Conservation (phyloP, 768 basidiomycete genomes). For the Psilocybe subaeruginosa region DNA sequence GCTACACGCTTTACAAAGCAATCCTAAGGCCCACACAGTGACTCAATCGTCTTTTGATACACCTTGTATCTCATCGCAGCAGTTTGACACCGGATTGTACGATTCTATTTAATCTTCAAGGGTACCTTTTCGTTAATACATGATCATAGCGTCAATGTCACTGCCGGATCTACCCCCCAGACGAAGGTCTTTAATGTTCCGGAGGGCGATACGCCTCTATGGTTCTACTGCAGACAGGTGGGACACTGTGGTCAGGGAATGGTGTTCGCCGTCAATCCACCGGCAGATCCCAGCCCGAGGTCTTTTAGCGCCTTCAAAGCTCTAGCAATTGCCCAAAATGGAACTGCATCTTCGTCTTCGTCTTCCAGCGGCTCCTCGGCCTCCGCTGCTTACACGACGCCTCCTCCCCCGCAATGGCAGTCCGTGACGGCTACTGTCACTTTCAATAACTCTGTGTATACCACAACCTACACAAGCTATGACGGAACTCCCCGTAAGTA, state of each 20-base stretch:
- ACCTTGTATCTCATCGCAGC: constrained; percentile 30
- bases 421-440: constrained; percentile 46
- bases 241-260: constrained; percentile 60
- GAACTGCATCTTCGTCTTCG: constrained; percentile 25
- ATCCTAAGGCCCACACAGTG: constrained; percentile 52
- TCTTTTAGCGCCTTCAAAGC: constrained; percentile 55
- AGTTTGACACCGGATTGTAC: constrained; percentile 41
- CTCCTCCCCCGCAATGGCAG: constrained; percentile 35
- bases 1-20: constrained; percentile 26
- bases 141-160: constrained; percentile 37
- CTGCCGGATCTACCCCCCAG: constrained; percentile 38
- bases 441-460: constrained; percentile 29
- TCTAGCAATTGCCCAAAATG: constrained; percentile 42
- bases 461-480: constrained; percentile 45
- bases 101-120: constrained; percentile 12
- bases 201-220: constrained; percentile 47
- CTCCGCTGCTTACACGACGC: constrained; percentile 24
- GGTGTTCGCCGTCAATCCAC: constrained; percentile 71
- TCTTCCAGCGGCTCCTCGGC: constrained; percentile 16
- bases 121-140: no score
- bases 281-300: constrained; percentile 32
- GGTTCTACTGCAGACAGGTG: constrained; percentile 59
- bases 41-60: constrained; percentile 50
- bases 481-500: constrained; percentile 34
- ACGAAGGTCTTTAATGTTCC: constrained; percentile 43